Evolutionary conservation across 805 yeast genomes (phyloP).

Genomic region (Ogataea haglerorum): DNA sequence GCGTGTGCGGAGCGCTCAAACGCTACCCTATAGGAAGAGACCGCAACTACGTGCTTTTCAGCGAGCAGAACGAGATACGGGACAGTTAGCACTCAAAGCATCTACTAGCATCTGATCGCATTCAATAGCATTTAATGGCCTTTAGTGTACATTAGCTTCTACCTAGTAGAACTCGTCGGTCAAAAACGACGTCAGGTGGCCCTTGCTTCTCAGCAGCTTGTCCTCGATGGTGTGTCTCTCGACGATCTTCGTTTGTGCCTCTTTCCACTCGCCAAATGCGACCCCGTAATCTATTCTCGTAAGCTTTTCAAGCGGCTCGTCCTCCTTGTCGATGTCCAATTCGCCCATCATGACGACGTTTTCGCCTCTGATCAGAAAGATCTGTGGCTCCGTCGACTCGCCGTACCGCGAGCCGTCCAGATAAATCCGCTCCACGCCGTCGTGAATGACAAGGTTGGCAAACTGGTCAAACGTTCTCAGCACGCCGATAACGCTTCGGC

Average conservation of each 20-base stretch:
- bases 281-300: conserved; percentile 55
- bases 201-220: conserved; percentile 17
- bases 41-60: conserved; percentile 45
- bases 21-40: conserved; percentile 63
- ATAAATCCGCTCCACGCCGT: conserved; percentile 81
- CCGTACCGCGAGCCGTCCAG: conserved; percentile 55
- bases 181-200: conserved; percentile 20
- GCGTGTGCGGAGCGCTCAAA: conserved; percentile 52
- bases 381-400: conserved; percentile 61
- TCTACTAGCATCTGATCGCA: too few relatives aligned
- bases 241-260: conserved; percentile 11
- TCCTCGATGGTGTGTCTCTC: conserved; percentile 17
- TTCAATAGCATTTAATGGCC: too few relatives aligned
- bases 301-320: conserved; percentile 55
- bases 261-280: conserved; percentile 46
- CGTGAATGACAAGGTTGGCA: conserved; percentile 89
- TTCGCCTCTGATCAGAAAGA: conserved; percentile 90
- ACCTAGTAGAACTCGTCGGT: conserved; percentile 18
- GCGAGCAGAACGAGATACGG: conserved; percentile 32
- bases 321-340: conserved; percentile 84
- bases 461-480: conserved; percentile 94
- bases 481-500: conserved; percentile 82
- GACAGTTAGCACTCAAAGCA: too few relatives aligned
- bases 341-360: conserved; percentile 94
- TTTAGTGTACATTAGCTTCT: conserved; percentile 9